phyloP scores from a whole-genome alignment of 75 land plant genomes.

The Cryptomeria japonica region DNA sequence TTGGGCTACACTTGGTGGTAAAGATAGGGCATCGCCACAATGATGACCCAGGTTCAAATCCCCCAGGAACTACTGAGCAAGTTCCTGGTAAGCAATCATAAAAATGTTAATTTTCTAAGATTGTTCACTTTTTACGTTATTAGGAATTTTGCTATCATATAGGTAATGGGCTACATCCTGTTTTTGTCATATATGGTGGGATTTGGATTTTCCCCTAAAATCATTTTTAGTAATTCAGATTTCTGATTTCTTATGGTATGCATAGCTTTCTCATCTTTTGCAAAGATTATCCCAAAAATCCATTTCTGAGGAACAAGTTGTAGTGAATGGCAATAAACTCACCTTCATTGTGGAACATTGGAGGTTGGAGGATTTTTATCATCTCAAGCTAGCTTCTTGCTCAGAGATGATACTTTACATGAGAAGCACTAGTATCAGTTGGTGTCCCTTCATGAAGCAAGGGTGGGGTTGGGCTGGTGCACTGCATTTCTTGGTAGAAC shows the following conservation, averaged over 20 bases:
- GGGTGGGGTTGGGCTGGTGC: too few species aligned
- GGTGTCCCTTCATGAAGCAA: too few species aligned
- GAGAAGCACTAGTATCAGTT: too few species aligned
- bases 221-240: background rate
- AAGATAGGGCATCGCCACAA: too few species aligned
- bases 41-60: too few species aligned
- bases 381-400: too few species aligned
- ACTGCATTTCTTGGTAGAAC: too few species aligned
- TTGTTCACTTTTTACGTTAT: background rate
- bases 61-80: too few species aligned
- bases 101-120: background rate
- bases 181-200: background rate
- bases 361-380: background rate
- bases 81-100: too few species aligned
- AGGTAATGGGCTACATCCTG: background rate
- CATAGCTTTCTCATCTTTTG: slow-evolving; percentile 41
- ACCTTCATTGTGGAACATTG: background rate
- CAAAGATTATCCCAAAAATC: slow-evolving; percentile 48
- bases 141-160: background rate
- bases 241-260: background rate
- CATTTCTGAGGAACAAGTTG: background rate
- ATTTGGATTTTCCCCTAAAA: background rate
- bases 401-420: too few species aligned
- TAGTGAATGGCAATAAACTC: background rate
- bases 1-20: too few species aligned